Base-by-base conservation (phyloP, 305 asterid genomes). In the Fraxinus ornus region DNA sequence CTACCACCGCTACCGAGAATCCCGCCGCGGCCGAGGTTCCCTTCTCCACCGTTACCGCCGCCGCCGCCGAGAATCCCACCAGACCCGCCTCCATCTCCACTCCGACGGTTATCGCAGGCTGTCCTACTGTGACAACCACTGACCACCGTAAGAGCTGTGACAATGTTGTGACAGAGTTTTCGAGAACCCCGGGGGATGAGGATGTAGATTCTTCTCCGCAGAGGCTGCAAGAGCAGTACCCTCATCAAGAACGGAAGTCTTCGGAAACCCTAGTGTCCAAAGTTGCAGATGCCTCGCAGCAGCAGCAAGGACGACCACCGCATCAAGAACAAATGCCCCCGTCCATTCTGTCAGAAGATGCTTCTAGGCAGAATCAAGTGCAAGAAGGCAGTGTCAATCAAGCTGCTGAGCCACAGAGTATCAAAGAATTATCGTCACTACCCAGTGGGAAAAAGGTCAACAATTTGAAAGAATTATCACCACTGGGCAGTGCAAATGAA, bases 81-180 rank as follows among this genome's bases (percentile, higher is more conserved):
- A 57, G 37, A 8, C 15, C 57, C 49, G 85, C 75, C 12, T 75
- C 81, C 12, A 1, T 4, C 60, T 71, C 85, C 24, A 13, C 82
- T 77, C 80, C 57, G 22, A 52, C 81, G 22, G 17, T 76, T 71
- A 19, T 44, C 19, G 52, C 41, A 37, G 84, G 49, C 41, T 39
- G 68, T 22, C 83, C 22, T 41, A 75, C 77, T 17, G 55, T 36
- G 8, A 9, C 84, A 13, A 49, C 41, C 6, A n/a, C 79, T 26
- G 55, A 68, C 13, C 49, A n/a, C 2, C 64, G 30, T 74, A 66
- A 66, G 76, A 74, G 41, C n/a, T 79, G 79, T 78, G 78, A 36
- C 28, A 49, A 22, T 83, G 85, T 71, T 75, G 84, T 52, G 64
- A 80, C 22, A 79, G 77, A 76, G 77, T 64, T 83, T 64, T 64